phyloP scores from a whole-genome alignment of 805 yeast species.

The Suhomyces xylopsoci region DNA sequence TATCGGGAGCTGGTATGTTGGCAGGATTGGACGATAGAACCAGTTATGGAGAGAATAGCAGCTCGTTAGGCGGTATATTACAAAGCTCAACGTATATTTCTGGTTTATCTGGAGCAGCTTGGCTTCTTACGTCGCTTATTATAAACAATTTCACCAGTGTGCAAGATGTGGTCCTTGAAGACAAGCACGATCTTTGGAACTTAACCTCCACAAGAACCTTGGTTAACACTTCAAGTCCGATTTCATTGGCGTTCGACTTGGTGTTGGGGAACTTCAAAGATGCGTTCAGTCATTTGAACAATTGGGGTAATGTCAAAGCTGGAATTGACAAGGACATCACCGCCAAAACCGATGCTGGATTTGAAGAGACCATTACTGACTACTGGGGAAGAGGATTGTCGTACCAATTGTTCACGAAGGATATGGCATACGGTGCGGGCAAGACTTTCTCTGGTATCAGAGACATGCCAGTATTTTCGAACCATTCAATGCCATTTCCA shows the following conservation, averaged over 20 bases:
- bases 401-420: conserved; percentile 52
- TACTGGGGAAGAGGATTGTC: conserved; percentile 78
- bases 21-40: conserved; percentile 79
- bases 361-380: conserved; percentile 64
- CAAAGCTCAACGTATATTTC: conserved; percentile 68
- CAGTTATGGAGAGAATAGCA: conserved; percentile 36
- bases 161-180: conserved; percentile 47
- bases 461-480: conserved; percentile 21
- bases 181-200: conserved; percentile 35
- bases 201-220: conserved; percentile 27
- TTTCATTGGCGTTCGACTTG: conserved; percentile 19
- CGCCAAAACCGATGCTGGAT: conserved; percentile 55
- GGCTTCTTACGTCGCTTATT: conserved; percentile 70
- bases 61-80: conserved; percentile 69
- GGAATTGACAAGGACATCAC: conserved; percentile 52
- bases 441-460: conserved; percentile 35
- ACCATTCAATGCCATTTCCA: conserved; percentile 43
- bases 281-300: conserved; percentile 28
- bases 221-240: conserved; percentile 20
- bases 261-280: conserved; percentile 20
- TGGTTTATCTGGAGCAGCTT: conserved; percentile 83
- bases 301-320: conserved; percentile 29
- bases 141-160: conserved; percentile 73
- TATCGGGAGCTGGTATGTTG: conserved; percentile 79
- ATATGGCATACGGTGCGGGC: conserved; percentile 20